Conservation (phyloP, 2,329 filamentous ascomycete species). For the Coniochaeta ligniaria region DNA sequence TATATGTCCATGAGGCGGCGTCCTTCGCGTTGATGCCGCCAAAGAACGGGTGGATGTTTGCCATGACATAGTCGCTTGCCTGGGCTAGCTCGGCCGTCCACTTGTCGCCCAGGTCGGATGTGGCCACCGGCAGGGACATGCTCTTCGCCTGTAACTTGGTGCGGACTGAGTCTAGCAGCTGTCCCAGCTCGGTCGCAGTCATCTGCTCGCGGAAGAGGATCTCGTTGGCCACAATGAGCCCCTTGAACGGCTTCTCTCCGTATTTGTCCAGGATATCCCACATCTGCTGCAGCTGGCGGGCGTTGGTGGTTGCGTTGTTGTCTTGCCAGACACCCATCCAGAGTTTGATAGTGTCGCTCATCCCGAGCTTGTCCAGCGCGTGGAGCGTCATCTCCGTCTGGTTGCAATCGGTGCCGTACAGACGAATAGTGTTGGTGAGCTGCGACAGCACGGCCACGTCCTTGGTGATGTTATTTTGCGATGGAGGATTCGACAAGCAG, state of each 20-base stretch:
- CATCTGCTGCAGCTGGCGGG: conserved; percentile 75
- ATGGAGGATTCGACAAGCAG: conserved; percentile 69
- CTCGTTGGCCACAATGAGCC: conserved; percentile 77
- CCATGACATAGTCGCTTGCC: conserved; percentile 83
- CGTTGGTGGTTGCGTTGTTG: conserved; percentile 73
- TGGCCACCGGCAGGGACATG: conserved; percentile 71
- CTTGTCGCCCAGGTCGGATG: conserved; percentile 81
- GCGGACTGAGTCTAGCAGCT: conserved; percentile 60
- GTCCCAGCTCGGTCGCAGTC: conserved; percentile 54
- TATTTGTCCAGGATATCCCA: conserved; percentile 73
- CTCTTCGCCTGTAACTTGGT: conserved; percentile 61
- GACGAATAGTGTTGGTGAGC: conserved; percentile 76
- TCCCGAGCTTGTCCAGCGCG: conserved; percentile 65
- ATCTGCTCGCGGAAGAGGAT: conserved; percentile 72
- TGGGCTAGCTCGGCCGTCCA: conserved; percentile 67
- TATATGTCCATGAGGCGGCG: conserved; percentile 74
- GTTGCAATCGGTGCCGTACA: conserved; percentile 96
- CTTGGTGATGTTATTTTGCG: conserved; percentile 89
- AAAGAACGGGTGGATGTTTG: conserved; percentile 96
- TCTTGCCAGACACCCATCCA: conserved; percentile 97
- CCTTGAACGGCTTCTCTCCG: conserved; percentile 63
- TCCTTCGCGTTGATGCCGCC: conserved; percentile 62
- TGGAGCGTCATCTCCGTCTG: conserved; percentile 92
- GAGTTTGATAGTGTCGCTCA: conserved; percentile 70
- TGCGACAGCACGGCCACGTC: conserved; percentile 87